These are phyloP conservation scores for Cucumis hystrix DNA, from an alignment of 306 rosid genomes.

Conservation along the genomic window DNA sequence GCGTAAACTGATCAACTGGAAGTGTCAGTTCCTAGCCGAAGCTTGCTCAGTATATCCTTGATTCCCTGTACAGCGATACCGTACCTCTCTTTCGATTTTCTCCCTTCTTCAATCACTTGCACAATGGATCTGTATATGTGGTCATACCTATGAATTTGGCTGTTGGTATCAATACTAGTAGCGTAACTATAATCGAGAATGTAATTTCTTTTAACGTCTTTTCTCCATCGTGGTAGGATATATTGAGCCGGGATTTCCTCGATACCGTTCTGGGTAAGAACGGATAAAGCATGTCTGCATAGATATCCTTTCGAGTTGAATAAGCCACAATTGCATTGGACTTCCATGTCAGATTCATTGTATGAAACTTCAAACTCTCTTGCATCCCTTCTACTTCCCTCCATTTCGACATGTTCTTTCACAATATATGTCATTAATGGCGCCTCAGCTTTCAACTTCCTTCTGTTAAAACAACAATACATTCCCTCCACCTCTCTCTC, in stretches of 20 bases:
- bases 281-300: conserved; percentile 53
- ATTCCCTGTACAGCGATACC: conserved; percentile 28
- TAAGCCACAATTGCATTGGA: conserved; percentile 50
- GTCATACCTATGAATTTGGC: conserved; percentile 51
- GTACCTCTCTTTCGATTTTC: conserved; percentile 38
- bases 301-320: conserved; percentile 57
- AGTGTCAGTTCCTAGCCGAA: conserved; percentile 23
- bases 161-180: conserved; percentile 30
- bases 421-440: conserved; percentile 37
- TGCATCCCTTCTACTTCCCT: conserved; percentile 30
- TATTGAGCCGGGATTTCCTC: conserved; percentile 54
- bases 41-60: conserved; percentile 41
- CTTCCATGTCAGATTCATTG: conserved; percentile 46
- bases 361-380: conserved; percentile 50
- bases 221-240: conserved; percentile 56
- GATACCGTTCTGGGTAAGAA: conserved; percentile 45
- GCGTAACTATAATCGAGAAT: conserved; percentile 24
- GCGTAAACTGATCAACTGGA: neutral
- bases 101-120: conserved; percentile 62
- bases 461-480: conserved; percentile 40
- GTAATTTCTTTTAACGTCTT: conserved; percentile 38
- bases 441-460: conserved; percentile 38
- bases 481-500: conserved; percentile 48
- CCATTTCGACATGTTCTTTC: conserved; percentile 36
- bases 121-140: conserved; percentile 44